These are phyloP conservation scores for Leccinum holopus DNA, from an alignment of 1,284 basidiomycete genomes.

Conservation along the genomic window DNA sequence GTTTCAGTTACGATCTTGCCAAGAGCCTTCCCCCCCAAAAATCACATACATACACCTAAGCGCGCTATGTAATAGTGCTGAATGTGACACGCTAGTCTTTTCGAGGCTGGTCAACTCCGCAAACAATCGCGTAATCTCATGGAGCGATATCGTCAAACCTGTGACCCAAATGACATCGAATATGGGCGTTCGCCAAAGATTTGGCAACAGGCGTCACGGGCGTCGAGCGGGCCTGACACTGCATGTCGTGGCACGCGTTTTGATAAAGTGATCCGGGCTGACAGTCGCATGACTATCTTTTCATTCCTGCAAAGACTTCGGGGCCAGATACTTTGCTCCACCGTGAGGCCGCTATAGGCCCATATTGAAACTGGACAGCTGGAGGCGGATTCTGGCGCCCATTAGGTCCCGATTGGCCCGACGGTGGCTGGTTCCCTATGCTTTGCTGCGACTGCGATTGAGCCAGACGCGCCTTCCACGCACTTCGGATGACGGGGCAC, in stretches of 20 bases:
- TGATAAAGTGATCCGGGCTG: constrained; percentile 3
- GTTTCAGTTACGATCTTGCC: constrained; percentile 23
- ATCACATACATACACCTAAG: constrained; percentile 17
- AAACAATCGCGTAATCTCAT: constrained; percentile 5
- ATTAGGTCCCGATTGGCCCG: constrained; percentile 22
- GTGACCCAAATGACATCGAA: constrained; percentile 13
- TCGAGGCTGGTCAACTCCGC: constrained; percentile 4
- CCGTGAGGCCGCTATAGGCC: constrained; percentile 56
- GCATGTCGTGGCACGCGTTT: constrained; percentile 8
- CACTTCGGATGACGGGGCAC: constrained; percentile 56
- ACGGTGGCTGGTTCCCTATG: constrained; percentile 3
- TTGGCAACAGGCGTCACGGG: background rate
- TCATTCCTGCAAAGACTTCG: constrained; percentile 56
- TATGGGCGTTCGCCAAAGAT: constrained; percentile 11
- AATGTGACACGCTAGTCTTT: constrained; percentile 21
- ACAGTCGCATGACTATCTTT: constrained; percentile 42
- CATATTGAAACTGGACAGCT: constrained; percentile 52
- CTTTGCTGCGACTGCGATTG: constrained; percentile 32
- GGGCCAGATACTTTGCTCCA: constrained; percentile 77
- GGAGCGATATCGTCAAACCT: constrained; percentile 6
- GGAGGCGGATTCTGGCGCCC: constrained; percentile 25
- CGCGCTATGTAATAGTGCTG: constrained; percentile 14
- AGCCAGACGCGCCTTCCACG: constrained; percentile 60
- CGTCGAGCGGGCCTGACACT: constrained; percentile 5
- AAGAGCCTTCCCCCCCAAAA: constrained; percentile 14